phyloP scores from a whole-genome alignment of 2,329 filamentous ascomycete species.

The Grosmannia serpens region DNA sequence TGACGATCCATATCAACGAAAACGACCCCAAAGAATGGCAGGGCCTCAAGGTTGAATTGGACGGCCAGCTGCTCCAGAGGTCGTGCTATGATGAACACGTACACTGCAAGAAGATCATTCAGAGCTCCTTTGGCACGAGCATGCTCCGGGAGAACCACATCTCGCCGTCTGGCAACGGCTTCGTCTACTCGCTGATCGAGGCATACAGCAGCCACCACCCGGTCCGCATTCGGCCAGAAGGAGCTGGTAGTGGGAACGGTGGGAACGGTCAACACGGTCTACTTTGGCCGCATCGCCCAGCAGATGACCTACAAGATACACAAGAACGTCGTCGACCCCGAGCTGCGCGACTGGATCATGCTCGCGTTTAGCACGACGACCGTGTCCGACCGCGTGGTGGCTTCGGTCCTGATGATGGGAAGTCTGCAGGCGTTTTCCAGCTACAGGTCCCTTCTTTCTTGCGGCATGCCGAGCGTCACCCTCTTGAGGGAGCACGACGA shows the following conservation, averaged over 20 bases:
- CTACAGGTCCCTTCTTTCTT: constrained; percentile 20
- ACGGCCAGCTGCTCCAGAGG: neutral
- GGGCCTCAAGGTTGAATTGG: neutral
- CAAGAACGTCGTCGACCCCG: constrained; percentile 27
- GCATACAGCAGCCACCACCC: constrained; percentile 30
- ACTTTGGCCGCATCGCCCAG: constrained; percentile 19
- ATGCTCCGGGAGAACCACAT: neutral
- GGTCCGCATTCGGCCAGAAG: constrained; percentile 23
- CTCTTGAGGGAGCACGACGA: constrained; percentile 31
- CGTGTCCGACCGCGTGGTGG: constrained; percentile 27
- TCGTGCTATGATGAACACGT: neutral
- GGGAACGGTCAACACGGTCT: constrained; percentile 8
- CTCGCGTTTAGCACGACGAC: constrained; percentile 41
- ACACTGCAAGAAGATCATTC: neutral
- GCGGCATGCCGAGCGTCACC: constrained; percentile 41
- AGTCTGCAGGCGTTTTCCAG: constrained; percentile 36
- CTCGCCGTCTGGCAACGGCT: neutral
- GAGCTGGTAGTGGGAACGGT: constrained; percentile 4
- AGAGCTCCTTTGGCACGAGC: neutral
- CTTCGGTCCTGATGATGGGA: constrained; percentile 38
- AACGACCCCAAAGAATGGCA: neutral
- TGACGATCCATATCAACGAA: neutral
- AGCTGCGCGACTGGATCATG: constrained; percentile 34
- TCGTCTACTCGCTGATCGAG: constrained; percentile 10
- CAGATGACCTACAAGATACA: constrained; percentile 28